Evolutionary conservation across 352 stramenopile species (phyloP).

Genomic region (Hyaloperonospora brassicae): DNA sequence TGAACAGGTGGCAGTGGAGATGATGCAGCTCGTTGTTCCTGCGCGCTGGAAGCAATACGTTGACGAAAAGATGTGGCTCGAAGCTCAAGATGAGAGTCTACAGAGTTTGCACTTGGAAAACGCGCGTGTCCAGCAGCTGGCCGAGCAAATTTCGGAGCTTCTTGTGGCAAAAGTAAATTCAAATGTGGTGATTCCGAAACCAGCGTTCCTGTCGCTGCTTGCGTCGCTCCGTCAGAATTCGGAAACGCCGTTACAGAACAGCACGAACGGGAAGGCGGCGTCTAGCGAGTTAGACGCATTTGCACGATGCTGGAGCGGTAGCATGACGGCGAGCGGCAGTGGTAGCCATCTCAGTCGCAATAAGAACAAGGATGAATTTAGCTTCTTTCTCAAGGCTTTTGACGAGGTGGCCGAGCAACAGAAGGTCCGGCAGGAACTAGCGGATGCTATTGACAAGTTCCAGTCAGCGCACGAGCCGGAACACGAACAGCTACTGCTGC

Average conservation of each 20-base stretch:
- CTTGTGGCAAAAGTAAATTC: conserved; percentile 44
- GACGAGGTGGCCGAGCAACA: conserved; percentile 53
- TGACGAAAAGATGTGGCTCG: conserved; percentile 29
- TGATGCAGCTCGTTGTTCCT: conserved; percentile 39
- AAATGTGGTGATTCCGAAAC: conserved; percentile 41
- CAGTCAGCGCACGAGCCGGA: conserved; percentile 28
- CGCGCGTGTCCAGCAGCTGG: conserved; percentile 35
- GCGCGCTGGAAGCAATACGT: conserved; percentile 38
- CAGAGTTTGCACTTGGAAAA: conserved; percentile 36
- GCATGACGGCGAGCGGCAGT: conserved; percentile 36
- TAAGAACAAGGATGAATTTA: conserved; percentile 55
- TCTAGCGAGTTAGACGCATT: conserved; percentile 25
- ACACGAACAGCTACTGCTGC: conserved; percentile 27
- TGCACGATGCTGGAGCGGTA: conserved; percentile 28
- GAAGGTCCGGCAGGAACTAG: conserved; percentile 42
- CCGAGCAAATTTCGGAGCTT: conserved; percentile 35
- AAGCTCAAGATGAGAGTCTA: conserved; percentile 34
- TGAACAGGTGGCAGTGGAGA: conserved; percentile 47
- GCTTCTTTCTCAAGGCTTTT: conserved; percentile 59
- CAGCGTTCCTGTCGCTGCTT: conserved; percentile 38
- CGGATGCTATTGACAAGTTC: conserved; percentile 36
- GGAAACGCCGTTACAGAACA: conserved; percentile 18
- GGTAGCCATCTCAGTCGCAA: conserved; percentile 16
- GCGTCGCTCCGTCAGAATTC: conserved; percentile 43
- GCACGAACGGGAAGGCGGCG: conserved; percentile 14